Percentiles rank a stretch among this genome's conserved stretches.
These are phyloP conservation scores for Kwoniella bestiolae DNA, from an alignment of 768 basidiomycete species.

Conservation along the genomic window DNA sequence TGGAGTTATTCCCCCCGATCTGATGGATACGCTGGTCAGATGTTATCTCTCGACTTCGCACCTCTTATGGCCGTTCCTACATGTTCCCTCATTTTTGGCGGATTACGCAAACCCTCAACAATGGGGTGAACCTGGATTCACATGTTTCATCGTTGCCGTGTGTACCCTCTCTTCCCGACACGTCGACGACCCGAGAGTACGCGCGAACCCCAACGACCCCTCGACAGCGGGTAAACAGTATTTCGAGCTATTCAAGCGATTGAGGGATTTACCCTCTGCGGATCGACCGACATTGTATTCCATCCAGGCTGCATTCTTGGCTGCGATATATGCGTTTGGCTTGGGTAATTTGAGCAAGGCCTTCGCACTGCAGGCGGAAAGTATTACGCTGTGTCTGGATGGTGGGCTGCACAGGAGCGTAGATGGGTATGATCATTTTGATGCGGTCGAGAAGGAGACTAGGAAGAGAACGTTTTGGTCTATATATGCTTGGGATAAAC, in stretches of 20 bases:
- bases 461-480: constrained; percentile 96
- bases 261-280: constrained; percentile 84
- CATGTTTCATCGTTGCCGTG: constrained; percentile 87
- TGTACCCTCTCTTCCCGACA: constrained; percentile 91
- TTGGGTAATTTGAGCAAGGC: constrained; percentile 85
- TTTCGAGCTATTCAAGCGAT: constrained; percentile 83
- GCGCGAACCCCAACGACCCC: constrained; percentile 77
- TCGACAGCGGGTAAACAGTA: constrained; percentile 88
- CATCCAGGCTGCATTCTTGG: constrained; percentile 85
- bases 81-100: constrained; percentile 83
- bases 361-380: constrained; percentile 81
- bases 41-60: constrained; percentile 79
- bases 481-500: constrained; percentile 96
- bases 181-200: constrained; percentile 87
- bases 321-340: constrained; percentile 91
- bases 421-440: constrained; percentile 73
- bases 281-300: constrained; percentile 90
- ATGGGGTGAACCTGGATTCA: constrained; percentile 95
- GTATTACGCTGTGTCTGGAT: constrained; percentile 84
- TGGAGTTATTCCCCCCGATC: constrained; percentile 79
- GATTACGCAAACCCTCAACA: constrained; percentile 93
- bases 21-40: constrained; percentile 83
- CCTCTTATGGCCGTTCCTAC: constrained; percentile 87
- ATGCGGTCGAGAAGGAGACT: constrained; percentile 86
- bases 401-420: constrained; percentile 85